Evolutionary conservation across 495 filamentous ascomycete genomes (phyloP).

Genomic region (Annulohypoxylon maeteangense): DNA sequence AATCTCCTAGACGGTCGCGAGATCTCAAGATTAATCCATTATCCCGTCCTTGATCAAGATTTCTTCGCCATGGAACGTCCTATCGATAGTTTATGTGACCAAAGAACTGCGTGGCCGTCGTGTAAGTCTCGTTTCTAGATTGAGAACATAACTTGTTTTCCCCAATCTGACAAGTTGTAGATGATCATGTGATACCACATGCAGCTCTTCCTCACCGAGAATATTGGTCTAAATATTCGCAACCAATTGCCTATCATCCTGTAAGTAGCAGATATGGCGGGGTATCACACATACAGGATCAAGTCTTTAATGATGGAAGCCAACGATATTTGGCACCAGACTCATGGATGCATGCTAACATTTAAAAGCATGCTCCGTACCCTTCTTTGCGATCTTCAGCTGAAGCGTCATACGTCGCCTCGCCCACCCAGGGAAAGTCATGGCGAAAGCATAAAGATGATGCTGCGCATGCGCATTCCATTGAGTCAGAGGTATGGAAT

Average conservation of each 20-base stretch:
- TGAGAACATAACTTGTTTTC: not conserved
- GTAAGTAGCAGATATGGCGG: not conserved
- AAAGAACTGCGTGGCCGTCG: slow-evolving; percentile 9
- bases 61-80: slow-evolving; percentile 9
- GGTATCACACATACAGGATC: not conserved
- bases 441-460: not conserved
- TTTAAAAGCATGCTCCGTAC: not conserved
- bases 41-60: not conserved
- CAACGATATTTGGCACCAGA: not conserved
- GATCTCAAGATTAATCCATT: not conserved
- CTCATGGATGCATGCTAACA: not conserved
- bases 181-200: slow-evolving; percentile 2
- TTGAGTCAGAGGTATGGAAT: not conserved
- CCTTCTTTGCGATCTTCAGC: not conserved
- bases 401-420: not conserved
- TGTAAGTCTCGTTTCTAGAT: slow-evolving; percentile 16
- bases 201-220: not conserved
- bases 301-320: not conserved
- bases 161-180: slow-evolving; percentile 28
- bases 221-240: slow-evolving; percentile 19
- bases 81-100: slow-evolving; percentile 11
- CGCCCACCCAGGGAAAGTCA: not conserved
- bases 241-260: slow-evolving; percentile 7
- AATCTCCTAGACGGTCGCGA: not conserved
- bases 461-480: not conserved